These are phyloP conservation scores for Ligustrum vulgare DNA, from an alignment of 257 asterid species.

Conservation along the genomic window DNA sequence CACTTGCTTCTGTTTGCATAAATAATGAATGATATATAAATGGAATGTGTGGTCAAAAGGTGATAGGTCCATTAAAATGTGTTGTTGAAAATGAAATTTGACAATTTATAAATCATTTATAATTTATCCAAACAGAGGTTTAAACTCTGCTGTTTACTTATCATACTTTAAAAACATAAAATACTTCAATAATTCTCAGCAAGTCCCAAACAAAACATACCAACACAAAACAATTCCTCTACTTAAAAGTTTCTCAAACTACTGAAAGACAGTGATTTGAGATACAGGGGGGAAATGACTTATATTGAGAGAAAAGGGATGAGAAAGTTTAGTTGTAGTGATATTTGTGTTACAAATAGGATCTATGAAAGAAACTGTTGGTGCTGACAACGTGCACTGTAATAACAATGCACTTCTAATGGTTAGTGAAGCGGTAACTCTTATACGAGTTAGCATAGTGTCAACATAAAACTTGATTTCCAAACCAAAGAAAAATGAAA, in stretches of 20 bases:
- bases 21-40: no score
- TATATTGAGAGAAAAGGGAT: not conserved
- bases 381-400: not conserved
- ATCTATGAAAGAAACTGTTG: not conserved
- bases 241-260: not conserved
- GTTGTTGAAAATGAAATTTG: no score
- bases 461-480: not conserved
- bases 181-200: not conserved
- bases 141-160: not conserved
- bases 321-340: not conserved
- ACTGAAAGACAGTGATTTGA: not conserved
- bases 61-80: no score
- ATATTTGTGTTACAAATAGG: not conserved
- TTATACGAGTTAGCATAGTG: not conserved
- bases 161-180: not conserved
- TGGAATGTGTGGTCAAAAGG: no score
- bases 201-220: not conserved
- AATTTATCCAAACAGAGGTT: no score
- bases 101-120: no score
- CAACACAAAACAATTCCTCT: not conserved
- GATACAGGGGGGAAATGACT: not conserved
- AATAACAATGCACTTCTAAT: not conserved
- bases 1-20: not conserved
- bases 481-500: not conserved
- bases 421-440: not conserved